Evolutionary conservation across 139 green algal species (phyloP), one percentile per base, ranked within the genome.

Genomic region (Chlamydomonas applanata): DNA sequence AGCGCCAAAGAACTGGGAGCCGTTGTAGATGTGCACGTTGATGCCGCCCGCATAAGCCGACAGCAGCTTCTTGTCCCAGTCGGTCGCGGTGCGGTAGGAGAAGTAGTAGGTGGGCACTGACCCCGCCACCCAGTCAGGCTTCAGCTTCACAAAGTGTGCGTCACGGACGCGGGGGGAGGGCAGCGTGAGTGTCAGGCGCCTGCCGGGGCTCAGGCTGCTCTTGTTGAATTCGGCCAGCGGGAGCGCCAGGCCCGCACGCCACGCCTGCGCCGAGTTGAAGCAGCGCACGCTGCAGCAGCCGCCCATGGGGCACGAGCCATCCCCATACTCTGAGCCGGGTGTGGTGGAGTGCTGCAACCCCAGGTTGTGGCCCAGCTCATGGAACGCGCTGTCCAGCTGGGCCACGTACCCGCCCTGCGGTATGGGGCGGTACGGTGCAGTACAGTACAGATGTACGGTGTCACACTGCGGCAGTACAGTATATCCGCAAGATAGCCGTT

Each of bases 291-390:
- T 27, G 54, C 76, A 82, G 76, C 76, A 82, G 40, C 63, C 70
- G 52, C 76, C 76, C 76, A 82, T 82, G 35, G 74, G 20, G 30
- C 36, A 60, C 29, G 35, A 67, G 3, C 22, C 63, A 36, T 82
- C 76, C n/a, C 76, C 69, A 63, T 81, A 81, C 60, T 81, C 76
- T 33, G 53, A 66, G 30, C 67, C 67, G 2, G 57, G 49, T 1
- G 33, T 33, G 60, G 63, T 81, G 46, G 76, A 62, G 70, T 82
- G 76, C 49, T 77, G 70, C 40, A 82, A 32, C 49, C 72, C 75
- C 35, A 75, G 52, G 54, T 77, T 82, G 70, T 82, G 76, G 16
- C 70, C 76, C 1, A 82, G 14, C 70, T 69, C 62, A 32, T 69
- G 62, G 34, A 69, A 69, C 32, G 40, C 40, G 40, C 40, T 49